These are phyloP conservation scores for Nepenthes alata DNA, from an alignment of 179 eudicot species.

Conservation along the genomic window DNA sequence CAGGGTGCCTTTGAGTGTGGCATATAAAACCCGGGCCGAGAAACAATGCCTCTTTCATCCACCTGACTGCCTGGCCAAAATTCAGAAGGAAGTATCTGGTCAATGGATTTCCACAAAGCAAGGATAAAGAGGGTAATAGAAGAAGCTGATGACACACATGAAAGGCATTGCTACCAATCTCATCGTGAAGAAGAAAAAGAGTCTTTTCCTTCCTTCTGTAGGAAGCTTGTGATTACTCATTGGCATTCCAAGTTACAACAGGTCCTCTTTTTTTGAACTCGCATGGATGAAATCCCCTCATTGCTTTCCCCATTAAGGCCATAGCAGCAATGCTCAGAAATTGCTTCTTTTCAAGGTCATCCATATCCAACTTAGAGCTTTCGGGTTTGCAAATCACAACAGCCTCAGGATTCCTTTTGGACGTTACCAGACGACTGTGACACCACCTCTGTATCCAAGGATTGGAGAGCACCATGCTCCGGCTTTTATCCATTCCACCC, in stretches of 20 bases:
- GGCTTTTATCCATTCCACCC: conserved; percentile 2
- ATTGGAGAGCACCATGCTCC: conserved; percentile 21
- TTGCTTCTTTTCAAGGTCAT: conserved; percentile 49
- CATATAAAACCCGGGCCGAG: too few species aligned
- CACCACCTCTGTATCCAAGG: conserved; percentile 81
- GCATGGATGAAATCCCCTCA: conserved; percentile 40
- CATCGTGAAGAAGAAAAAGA: too few species aligned
- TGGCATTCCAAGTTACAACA: conserved; percentile 54
- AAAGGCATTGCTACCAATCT: too few species aligned
- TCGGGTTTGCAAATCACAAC: conserved; percentile 48
- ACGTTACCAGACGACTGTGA: conserved; percentile 12
- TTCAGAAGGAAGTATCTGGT: too few species aligned
- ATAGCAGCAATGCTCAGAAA: conserved; percentile 78
- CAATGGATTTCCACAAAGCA: too few species aligned
- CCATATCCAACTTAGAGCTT: conserved; percentile 29
- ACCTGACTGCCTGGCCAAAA: too few species aligned
- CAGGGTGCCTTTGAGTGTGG: too few species aligned
- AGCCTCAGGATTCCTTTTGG: conserved; percentile 20
- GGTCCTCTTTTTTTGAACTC: conserved; percentile 50
- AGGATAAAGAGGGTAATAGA: too few species aligned
- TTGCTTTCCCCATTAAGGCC: conserved; percentile 72
- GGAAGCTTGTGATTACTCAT: conserved; percentile 4
- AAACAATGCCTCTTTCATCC: too few species aligned
- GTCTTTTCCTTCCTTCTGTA: too few species aligned
- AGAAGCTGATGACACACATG: too few species aligned